A percentile compares a stretch with the other conserved stretches of the same genome.
phyloP scores from a whole-genome alignment of 2,329 filamentous ascomycete genomes.

The Fusarium mexicanum region DNA sequence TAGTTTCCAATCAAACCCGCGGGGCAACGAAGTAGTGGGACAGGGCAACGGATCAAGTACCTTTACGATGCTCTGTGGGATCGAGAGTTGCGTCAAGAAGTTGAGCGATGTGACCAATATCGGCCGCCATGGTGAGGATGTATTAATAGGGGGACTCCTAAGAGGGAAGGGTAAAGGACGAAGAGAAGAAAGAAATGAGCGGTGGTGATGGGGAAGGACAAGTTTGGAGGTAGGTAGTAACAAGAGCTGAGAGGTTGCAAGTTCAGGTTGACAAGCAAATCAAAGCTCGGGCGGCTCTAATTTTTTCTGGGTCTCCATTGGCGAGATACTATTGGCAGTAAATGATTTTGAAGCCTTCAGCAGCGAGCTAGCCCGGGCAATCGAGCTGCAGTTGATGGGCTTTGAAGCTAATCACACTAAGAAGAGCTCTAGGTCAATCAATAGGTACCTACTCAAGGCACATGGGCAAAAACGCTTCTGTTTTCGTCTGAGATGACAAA shows the following conservation, averaged over 20 bases:
- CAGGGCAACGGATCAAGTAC: constrained; percentile 57
- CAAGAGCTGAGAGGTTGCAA: constrained; percentile 23
- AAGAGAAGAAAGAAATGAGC: constrained; percentile 29
- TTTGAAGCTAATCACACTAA: constrained; percentile 12
- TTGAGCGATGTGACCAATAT: constrained; percentile 74
- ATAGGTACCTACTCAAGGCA: neutral
- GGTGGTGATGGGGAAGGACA: constrained; percentile 35
- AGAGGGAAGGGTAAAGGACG: constrained; percentile 26
- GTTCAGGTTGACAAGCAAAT: constrained; percentile 27
- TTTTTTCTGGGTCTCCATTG: constrained; percentile 25
- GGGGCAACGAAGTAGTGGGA: constrained; percentile 41
- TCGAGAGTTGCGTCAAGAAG: constrained; percentile 92
- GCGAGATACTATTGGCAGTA: constrained; percentile 4
- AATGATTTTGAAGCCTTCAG: constrained; percentile 1
- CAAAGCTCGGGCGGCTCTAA: constrained; percentile 12
- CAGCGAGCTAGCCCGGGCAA: neutral
- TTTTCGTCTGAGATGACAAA: neutral
- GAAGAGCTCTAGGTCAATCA: neutral
- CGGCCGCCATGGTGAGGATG: constrained; percentile 62
- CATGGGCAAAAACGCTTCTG: neutral
- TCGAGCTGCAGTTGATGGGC: constrained; percentile 16
- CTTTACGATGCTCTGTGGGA: constrained; percentile 87
- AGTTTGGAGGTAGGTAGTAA: constrained; percentile 25
- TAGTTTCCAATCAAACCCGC: constrained; percentile 46
- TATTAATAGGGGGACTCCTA: constrained; percentile 11